Conservation (phyloP, 202 grass and related monocot genomes). For the Miscanthus sacchariflorus region DNA sequence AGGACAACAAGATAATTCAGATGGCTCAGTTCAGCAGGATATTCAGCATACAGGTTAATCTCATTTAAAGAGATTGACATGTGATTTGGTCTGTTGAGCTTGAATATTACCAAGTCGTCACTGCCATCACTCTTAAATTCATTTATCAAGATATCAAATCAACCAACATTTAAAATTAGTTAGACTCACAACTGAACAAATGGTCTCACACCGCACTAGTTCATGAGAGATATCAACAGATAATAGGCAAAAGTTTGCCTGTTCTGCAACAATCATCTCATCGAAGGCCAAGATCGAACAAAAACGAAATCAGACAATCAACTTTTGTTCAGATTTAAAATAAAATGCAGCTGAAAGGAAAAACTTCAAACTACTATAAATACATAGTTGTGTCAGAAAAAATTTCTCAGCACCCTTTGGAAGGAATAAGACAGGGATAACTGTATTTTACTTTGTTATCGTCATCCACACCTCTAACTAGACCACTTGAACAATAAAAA, state of each 20-base stretch:
- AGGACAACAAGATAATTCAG: neutral
- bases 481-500: accelerated
- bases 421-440: conserved; percentile 64
- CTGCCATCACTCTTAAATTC: conserved; percentile 48
- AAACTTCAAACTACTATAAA: neutral
- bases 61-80: conserved; percentile 48
- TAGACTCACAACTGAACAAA: neutral
- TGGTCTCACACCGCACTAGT: conserved; percentile 46
- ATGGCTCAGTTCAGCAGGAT: conserved; percentile 74
- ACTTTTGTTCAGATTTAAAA: neutral
- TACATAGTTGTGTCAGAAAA: conserved; percentile 43
- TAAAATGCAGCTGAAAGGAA: neutral
- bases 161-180: neutral
- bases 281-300: neutral
- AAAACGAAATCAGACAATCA: no score
- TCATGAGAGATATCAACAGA: conserved; percentile 19
- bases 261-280: conserved; percentile 45
- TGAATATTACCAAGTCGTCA: conserved; percentile 84
- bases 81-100: conserved; percentile 99
- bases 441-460: conserved; percentile 61
- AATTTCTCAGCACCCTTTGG: conserved; percentile 57
- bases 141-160: neutral
- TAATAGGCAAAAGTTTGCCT: neutral
- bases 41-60: conserved; percentile 69
- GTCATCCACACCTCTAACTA: conserved; percentile 36